Base-by-base conservation (phyloP, 2,329 filamentous ascomycete species). In the Pseudopyricularia cyperi region DNA sequence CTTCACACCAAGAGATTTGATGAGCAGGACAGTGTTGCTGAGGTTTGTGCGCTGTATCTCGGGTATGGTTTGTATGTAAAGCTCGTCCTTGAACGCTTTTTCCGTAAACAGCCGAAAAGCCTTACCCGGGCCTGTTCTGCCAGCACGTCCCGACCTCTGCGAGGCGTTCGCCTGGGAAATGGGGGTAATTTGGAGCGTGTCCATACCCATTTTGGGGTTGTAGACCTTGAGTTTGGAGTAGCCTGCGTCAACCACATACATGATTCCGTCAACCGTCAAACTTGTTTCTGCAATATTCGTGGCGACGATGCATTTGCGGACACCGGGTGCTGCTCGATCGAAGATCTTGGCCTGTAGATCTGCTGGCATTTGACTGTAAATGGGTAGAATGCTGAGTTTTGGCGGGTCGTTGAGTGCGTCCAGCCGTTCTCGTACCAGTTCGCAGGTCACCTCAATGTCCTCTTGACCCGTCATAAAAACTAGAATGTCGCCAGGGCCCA, bases 381-480 rank as follows among this genome's bases (percentile, higher is more conserved):
- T 97, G 0, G 94, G 94, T 28, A 98, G 70, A 52, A 98, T 95
- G 63, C 87, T 91, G 54, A 98, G 79, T 63, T 95, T 91, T 1
- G 93, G 90, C 1, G 93, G 91, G 61, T 98, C 90, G 56, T 96
- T 97, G 32, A 98, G 77, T 30, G 91, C 79, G 57, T 88, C 85
- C 15, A 98, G 73, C 44, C 93, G 78, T 64, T 96, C 91, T 52
- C 88, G 87, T 3, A 97, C 78, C 19, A 97, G 73, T 62, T 98
- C 93, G 64, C 93, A 98, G 0, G 94, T 98, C 42, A 86, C 86
- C 66, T 98, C 93, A 55, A 98, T 98, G 62, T 98, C 93, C 68
- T 98, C 94, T 65, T 97, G 93, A 11, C 93, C 93, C 0, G 94
- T 98, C 93, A 98, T 98, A 68, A 98, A 98, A 8, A 98, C 91